Evolutionary conservation across 192 early-diverging fungal genomes (phyloP), one percentile per base, ranked within the genome.

Genomic region (Backusella tarrabulga): DNA sequence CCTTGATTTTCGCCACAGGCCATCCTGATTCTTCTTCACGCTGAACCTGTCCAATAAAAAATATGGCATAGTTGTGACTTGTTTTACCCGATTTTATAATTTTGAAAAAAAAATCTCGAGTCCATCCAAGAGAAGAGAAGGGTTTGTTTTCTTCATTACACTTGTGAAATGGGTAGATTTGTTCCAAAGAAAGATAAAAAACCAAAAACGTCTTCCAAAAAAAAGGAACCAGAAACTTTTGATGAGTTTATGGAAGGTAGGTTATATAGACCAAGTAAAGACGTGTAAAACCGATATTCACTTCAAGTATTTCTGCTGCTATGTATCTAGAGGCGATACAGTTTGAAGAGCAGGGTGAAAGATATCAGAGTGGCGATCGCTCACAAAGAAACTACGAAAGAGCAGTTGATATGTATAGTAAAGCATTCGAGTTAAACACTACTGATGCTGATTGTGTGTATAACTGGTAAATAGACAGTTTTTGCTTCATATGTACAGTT

Each of bases 301-400:
- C 46, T 6, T 26, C 9, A 42, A 50, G 11, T 32, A 29, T 11
- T 52, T 11, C 26, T 17, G 36, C 50, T 34, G 52, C 23, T 36
- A 17, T 17, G 15, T 50, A 50, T 21, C 23, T 66, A 89, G 88
- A 87, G 79, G 88, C 84, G 36, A 83, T 89, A 26, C 82, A 81
- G 73, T 76, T 82, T 23, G 88, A 89, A 56, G 88, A 89, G 41
- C 85, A 87, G 80, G 93, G 93, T 11, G 92, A 94, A 75, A 83
- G 92, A 42, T 93, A 93, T 85, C 84, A 56, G 1, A 85, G 84
- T 54, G 91, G 91, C 2, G 88, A 88, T 23, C 93, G 93, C 76
- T 89, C 92, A 2, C 68, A 86, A 32, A 80, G 91, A 3, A 91
- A 88, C 66, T 95, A 93, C 72, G 90, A 92, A 73, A 85, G 81